phyloP scores from a whole-genome alignment of 2,329 filamentous ascomycete species.

The Aspergillus quadricinctus region DNA sequence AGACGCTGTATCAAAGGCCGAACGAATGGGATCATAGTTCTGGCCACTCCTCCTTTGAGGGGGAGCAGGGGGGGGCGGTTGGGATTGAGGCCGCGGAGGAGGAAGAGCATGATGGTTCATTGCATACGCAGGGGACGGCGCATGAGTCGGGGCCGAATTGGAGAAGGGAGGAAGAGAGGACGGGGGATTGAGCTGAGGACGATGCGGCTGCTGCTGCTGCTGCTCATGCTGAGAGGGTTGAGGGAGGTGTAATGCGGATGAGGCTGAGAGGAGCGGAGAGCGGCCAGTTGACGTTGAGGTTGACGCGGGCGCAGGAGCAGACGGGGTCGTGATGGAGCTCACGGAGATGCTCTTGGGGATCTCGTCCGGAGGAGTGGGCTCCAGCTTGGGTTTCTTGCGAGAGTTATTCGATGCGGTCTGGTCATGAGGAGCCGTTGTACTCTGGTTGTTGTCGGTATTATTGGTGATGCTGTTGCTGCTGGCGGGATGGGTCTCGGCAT shows the following conservation, averaged over 20 bases:
- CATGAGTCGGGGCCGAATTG: slow-evolving; percentile 24
- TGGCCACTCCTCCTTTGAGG: slow-evolving; percentile 65
- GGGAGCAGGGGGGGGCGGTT: slow-evolving; percentile 38
- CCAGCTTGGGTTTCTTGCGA: slow-evolving; percentile 47
- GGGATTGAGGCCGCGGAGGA: slow-evolving; percentile 40
- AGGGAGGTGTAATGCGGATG: slow-evolving; percentile 5
- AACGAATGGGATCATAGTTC: slow-evolving; percentile 85
- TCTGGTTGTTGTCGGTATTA: neutral
- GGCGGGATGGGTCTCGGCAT: slow-evolving; percentile 10
- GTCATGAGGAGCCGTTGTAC: neutral
- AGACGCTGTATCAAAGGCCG: slow-evolving; percentile 50
- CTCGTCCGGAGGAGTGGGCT: slow-evolving; percentile 19
- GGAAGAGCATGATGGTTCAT: slow-evolving; percentile 43
- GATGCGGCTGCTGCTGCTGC: slow-evolving; percentile 17
- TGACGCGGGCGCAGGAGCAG: slow-evolving; percentile 7
- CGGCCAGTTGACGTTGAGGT: slow-evolving; percentile 8
- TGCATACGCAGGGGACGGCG: slow-evolving; percentile 16
- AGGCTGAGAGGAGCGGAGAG: slow-evolving; percentile 6
- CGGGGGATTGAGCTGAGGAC: slow-evolving; percentile 12
- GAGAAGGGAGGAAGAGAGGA: slow-evolving; percentile 27
- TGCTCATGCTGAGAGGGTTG: slow-evolving; percentile 14
- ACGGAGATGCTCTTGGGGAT: slow-evolving; percentile 16
- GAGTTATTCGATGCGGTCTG: slow-evolving; percentile 18
- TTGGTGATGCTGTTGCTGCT: neutral
- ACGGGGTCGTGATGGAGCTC: slow-evolving; percentile 5